Evolutionary conservation across 371 early-diverging fungal genomes (phyloP), one percentile per base, ranked within the genome.

Genomic region (Apophysomyces variabilis): DNA sequence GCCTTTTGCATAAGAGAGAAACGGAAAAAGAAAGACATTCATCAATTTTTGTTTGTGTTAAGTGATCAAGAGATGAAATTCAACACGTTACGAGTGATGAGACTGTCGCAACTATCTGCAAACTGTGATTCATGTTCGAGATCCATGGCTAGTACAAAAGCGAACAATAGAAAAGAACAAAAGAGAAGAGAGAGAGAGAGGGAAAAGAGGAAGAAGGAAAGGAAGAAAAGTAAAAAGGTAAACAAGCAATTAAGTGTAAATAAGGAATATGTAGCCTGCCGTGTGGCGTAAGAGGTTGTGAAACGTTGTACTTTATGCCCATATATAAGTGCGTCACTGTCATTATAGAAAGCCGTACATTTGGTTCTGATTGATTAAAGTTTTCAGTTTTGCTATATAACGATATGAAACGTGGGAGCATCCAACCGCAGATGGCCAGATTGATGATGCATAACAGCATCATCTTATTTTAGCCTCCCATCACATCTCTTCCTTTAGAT

Each of bases 181-280:
- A 50, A 18, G n/a, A 36, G n/a, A 18, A 66, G 38, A 66, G 35
- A 39, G 18, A 39, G 18, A 61, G 61, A 56, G 26, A 39, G 60
- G 14, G 5, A 41, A 13, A 61, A 60, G 14, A 57, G 37, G n/a
- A 60, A 66, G 32, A 18, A 38, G 26, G 56, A 61, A 47, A 38
- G 60, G 99, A 88, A 92, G 97, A 87, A 99, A 98, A 26, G 32
- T 3, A 26, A 26, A 26, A 26, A 26, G 32, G 32, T 3, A 26
- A 26, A 26, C 84, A 88, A 95, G 41, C 41, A 41, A 41, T 41
- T 41, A 5, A 41, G 13, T 41, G 41, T 13, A 41, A 41, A 41
- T 41, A 11, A 11, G 41, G 41, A 11, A 41, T 41, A 4, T 41
- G 8, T 13, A 41, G 13, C 41, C 13, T 13, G 13, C 11, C 9